phyloP scores from a whole-genome alignment of 176 grass and related monocot species.

The Melocanna baccifera region DNA sequence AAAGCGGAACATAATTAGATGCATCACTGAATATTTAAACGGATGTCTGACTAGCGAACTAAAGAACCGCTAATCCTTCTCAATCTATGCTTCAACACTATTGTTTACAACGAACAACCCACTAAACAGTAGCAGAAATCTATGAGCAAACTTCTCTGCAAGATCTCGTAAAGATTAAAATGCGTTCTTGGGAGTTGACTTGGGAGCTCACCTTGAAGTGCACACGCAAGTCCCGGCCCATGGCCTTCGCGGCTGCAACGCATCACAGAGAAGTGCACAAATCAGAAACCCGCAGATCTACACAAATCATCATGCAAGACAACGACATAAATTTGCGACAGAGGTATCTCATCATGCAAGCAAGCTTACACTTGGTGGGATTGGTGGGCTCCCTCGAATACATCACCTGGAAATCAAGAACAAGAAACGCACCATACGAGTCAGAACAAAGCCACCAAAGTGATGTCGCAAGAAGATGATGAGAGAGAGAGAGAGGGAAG shows the following conservation, averaged over 20 bases:
- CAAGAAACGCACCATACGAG: neutral
- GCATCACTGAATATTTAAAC: neutral
- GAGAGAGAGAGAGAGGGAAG: neutral
- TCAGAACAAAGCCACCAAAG: neutral
- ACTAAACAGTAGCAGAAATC: neutral
- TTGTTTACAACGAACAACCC: neutral
- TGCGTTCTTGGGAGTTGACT: neutral
- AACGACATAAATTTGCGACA: neutral
- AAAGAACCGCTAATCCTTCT: too few relatives aligned
- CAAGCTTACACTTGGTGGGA: slow-evolving; percentile 73
- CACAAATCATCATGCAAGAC: neutral
- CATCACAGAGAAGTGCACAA: slow-evolving; percentile 10
- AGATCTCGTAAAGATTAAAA: neutral
- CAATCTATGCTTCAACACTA: neutral
- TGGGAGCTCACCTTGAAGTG: slow-evolving; percentile 75
- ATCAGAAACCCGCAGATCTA: slow-evolving; percentile 27
- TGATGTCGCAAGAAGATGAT: neutral
- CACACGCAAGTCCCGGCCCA: slow-evolving; percentile 83
- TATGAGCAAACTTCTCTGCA: neutral
- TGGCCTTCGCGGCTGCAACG: slow-evolving; percentile 72
- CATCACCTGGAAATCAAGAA: slow-evolving; percentile 52
- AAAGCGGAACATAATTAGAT: neutral
- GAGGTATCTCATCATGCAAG: neutral
- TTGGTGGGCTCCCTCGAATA: slow-evolving; percentile 69
- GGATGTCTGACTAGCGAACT: neutral